Percentiles rank a stretch among this genome's conserved stretches.
phyloP scores from a whole-genome alignment of 805 yeast genomes.

The Candida yuanshanica region DNA sequence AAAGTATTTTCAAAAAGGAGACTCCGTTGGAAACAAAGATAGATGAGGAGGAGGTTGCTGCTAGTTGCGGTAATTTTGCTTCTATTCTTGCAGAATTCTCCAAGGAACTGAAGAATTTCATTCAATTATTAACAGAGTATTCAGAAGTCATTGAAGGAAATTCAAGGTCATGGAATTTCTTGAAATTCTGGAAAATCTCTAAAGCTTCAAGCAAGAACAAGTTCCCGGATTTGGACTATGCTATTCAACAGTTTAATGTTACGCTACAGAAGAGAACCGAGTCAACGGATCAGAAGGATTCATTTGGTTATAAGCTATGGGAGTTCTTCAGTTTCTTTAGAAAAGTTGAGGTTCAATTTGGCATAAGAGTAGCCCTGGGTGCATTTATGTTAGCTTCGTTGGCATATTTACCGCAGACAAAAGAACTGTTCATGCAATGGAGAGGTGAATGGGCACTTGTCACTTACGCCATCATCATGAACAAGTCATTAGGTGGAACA shows the following conservation, averaged over 20 bases:
- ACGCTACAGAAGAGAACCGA: constrained; percentile 21
- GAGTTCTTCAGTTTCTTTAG: constrained; percentile 43
- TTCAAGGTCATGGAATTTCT: constrained; percentile 42
- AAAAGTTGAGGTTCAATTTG: constrained; percentile 69
- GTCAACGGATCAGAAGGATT: constrained; percentile 10
- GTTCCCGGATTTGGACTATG: constrained; percentile 13
- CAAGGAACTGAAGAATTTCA: constrained; percentile 45
- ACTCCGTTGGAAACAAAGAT: constrained; percentile 34
- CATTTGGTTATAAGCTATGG: constrained; percentile 39
- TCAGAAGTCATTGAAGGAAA: constrained; percentile 13
- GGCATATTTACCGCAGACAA: constrained; percentile 57
- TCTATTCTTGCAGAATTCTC: constrained; percentile 59
- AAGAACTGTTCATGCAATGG: constrained; percentile 54
- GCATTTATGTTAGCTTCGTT: constrained; percentile 59
- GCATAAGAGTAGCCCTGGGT: constrained; percentile 74
- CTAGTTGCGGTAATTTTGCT: constrained; percentile 77
- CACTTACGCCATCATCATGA: constrained; percentile 80
- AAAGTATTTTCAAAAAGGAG: constrained; percentile 12
- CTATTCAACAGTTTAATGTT: constrained; percentile 11
- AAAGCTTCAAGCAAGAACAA: background rate
- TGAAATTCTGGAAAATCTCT: constrained; percentile 40
- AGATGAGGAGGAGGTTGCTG: constrained; percentile 76
- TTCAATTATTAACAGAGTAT: constrained; percentile 39
- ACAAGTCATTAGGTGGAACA: constrained; percentile 80
- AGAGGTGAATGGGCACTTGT: constrained; percentile 82